Evolutionary conservation across 2,329 filamentous ascomycete species (phyloP), one percentile per base, ranked within the genome.

Genomic region (Teratosphaeria nubilosa): DNA sequence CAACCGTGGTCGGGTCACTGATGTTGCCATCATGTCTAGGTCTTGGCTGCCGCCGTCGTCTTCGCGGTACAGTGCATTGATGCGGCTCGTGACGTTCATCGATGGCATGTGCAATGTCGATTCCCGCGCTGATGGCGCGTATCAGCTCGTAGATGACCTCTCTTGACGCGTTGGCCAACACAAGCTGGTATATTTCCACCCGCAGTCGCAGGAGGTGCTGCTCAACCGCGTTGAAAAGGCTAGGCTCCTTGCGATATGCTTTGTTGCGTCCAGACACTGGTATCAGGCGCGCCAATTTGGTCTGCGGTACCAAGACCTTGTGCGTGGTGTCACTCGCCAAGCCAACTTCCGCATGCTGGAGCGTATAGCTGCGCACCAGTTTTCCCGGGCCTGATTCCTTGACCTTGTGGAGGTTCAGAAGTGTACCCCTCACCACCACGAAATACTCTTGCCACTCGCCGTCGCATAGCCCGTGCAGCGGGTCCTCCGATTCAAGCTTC

Each of bases 341-440:
- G 11, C 87, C 87, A 24, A 87, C 82, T 71, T 91, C 87, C 24
- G 87, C 87, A 68, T 90, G 85, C 62, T 89, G 81, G 53, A 91
- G 77, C 56, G 84, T 87, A 69, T 89, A 91, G n/a, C 80, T 81
- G 69, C 78, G 82, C 62, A 89, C 75, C 41, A 90, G 72, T 57
- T 77, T 77, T 22, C 81, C 82, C 73, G 86, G 62, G 77, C 80
- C 60, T 69, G 71, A 58, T 72, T 76, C 66, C 72, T 87, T 88
- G 56, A 81, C 77, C 55, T 81, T 78, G 73, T 89, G 79, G 30
- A 91, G 74, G 67, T 80, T 81, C 63, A 91, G 78, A 48, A 85
- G 80, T 0, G 87, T 90, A 10, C 87, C 87, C 65, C 82, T 81
- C 30, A 91, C 76, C 6, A 82, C 77, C 20, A 84, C 82, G 60